Percentiles rank a stretch among this genome's conserved stretches.
phyloP scores from a whole-genome alignment of 176 grass and related monocot genomes.

The Avena insularis region DNA sequence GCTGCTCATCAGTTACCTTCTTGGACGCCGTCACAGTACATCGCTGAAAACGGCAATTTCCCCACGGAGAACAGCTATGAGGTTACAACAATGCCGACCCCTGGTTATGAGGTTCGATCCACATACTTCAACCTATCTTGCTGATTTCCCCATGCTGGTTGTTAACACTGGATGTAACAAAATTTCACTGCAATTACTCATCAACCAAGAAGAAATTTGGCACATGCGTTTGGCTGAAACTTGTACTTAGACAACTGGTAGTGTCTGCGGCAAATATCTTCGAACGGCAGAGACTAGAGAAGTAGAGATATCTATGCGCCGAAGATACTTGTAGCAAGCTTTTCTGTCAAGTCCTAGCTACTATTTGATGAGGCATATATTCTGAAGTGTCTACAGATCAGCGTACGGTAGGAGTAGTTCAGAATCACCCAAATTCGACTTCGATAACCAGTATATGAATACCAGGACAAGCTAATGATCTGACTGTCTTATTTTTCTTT shows the following conservation, averaged over 20 bases:
- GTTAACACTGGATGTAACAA: not conserved
- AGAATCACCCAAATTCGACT: slow-evolving; percentile 7
- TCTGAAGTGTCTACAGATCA: slow-evolving; percentile 3
- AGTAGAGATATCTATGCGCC: not conserved
- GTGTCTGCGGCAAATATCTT: not conserved
- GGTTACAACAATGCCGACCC: slow-evolving; percentile 48
- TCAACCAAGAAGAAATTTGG: not conserved
- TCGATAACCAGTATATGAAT: not conserved
- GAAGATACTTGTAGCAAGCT: not conserved
- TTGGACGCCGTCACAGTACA: slow-evolving; percentile 44
- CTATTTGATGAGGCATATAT: slow-evolving; percentile 25
- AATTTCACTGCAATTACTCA: slow-evolving; percentile 5
- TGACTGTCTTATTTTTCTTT: not conserved
- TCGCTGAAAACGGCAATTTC: slow-evolving; percentile 50
- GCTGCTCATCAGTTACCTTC: slow-evolving; percentile 43
- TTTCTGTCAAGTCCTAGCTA: slow-evolving; percentile 4
- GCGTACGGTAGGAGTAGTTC: not conserved
- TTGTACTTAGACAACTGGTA: not conserved
- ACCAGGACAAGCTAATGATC: not conserved
- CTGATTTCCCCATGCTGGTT: not conserved
- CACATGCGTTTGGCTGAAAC: not conserved
- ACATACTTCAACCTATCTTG: not conserved
- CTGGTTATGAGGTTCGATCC: slow-evolving; percentile 62
- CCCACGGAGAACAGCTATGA: slow-evolving; percentile 44
- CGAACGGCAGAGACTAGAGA: not conserved